Conservation (phyloP, 805 yeast genomes). For the Candida ipomoeae region DNA sequence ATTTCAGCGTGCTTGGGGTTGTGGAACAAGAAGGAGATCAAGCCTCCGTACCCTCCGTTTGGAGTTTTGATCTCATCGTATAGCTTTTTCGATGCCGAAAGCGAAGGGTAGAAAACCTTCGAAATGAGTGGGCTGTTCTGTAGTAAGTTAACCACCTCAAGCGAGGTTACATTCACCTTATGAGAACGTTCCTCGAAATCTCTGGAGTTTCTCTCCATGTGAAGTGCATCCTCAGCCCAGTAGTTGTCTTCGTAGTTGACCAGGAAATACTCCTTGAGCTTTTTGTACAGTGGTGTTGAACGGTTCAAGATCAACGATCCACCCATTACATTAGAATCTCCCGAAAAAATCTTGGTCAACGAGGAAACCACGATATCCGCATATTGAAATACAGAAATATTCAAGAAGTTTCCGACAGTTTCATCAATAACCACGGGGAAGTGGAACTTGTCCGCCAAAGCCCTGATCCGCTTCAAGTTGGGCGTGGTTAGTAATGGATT, state of each 20-base stretch:
- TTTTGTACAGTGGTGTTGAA: slow-evolving; percentile 44
- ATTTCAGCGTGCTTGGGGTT: slow-evolving; percentile 58
- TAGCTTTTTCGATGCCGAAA: slow-evolving; percentile 49
- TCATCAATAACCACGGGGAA: slow-evolving; percentile 89
- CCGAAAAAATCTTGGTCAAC: slow-evolving; percentile 86
- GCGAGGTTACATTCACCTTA: slow-evolving; percentile 54
- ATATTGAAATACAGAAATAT: slow-evolving; percentile 73
- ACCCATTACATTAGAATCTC: slow-evolving; percentile 94
- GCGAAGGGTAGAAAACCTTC: slow-evolving; percentile 67
- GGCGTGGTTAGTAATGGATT: slow-evolving; percentile 91
- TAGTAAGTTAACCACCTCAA: slow-evolving; percentile 52
- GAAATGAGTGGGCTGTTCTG: slow-evolving; percentile 50
- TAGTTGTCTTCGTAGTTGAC: slow-evolving; percentile 62
- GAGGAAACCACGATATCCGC: slow-evolving; percentile 88
- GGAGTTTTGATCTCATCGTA: slow-evolving; percentile 69
- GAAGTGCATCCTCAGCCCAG: slow-evolving; percentile 94
- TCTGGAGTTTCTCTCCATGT: slow-evolving; percentile 87
- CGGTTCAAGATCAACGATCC: slow-evolving; percentile 84
- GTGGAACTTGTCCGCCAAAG: slow-evolving; percentile 61
- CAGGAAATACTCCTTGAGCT: slow-evolving; percentile 48
- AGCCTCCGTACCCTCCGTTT: slow-evolving; percentile 85
- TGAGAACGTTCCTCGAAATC: slow-evolving; percentile 69
- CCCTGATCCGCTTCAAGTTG: slow-evolving; percentile 58
- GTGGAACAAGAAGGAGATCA: slow-evolving; percentile 69
- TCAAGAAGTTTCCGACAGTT: slow-evolving; percentile 87